These are phyloP conservation scores for Moricandia moricandioides DNA, from an alignment of 345 rosid species.

Conservation along the genomic window DNA sequence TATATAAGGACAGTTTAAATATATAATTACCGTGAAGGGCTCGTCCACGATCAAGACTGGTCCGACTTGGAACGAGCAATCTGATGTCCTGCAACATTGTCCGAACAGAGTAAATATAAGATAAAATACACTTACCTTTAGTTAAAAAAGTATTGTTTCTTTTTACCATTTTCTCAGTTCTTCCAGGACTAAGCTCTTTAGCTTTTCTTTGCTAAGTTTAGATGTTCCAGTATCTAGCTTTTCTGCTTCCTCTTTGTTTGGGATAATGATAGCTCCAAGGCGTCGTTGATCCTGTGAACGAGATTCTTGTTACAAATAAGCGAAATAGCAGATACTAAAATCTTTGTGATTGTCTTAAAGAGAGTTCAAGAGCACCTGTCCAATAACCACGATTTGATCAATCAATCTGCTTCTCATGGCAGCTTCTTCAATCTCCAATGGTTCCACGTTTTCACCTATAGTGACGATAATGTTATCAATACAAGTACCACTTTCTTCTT, in stretches of 20 bases:
- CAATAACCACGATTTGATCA: constrained; percentile 78
- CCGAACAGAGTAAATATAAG: neutral
- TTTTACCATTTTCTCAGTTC: constrained; percentile 69
- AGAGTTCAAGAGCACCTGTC: constrained; percentile 55
- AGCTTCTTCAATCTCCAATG: constrained; percentile 81
- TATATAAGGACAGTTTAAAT: neutral
- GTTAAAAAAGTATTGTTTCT: neutral
- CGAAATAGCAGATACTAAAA: neutral
- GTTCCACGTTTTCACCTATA: constrained; percentile 92
- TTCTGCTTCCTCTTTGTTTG: constrained; percentile 79
- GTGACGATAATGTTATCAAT: constrained; percentile 4
- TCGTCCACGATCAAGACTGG: constrained; percentile 65
- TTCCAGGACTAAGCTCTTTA: constrained; percentile 43
- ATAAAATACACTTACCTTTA: neutral
- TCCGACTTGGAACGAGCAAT: constrained; percentile 70
- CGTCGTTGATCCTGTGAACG: constrained; percentile 74
- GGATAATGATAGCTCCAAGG: constrained; percentile 77
- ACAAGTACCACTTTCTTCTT: neutral
- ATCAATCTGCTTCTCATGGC: constrained; percentile 77
- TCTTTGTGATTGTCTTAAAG: neutral
- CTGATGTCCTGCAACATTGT: constrained; percentile 60
- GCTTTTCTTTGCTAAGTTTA: constrained; percentile 52
- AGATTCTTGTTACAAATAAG: neutral
- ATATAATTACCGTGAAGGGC: constrained; percentile 58
- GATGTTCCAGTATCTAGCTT: constrained; percentile 45